Evolutionary conservation across 345 rosid species (phyloP).

Genomic region (Raphanus raphanistrum): DNA sequence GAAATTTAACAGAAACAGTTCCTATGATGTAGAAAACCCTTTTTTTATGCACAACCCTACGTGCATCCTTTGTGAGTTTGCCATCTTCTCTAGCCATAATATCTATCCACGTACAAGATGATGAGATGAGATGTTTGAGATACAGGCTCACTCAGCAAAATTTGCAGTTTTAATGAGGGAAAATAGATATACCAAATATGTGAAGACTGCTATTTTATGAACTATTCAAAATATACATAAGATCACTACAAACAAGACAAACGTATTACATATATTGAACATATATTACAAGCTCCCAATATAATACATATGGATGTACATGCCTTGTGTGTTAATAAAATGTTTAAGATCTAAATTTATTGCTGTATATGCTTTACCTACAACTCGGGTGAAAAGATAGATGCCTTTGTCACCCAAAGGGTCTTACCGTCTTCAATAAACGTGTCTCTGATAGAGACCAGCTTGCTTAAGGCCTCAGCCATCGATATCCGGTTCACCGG

Average conservation of each 20-base stretch:
- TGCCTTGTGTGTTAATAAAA: neutral
- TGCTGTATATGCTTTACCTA: neutral
- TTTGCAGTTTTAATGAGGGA: too few relatives aligned
- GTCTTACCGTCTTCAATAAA: neutral
- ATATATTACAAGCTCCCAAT: neutral
- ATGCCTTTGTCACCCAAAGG: neutral
- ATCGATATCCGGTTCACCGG: conserved; percentile 15
- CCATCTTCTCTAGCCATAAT: too few relatives aligned
- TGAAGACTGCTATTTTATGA: neutral
- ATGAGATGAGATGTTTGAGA: too few relatives aligned
- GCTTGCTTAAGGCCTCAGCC: conserved; percentile 16
- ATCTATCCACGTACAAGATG: too few relatives aligned
- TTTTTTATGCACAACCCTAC: too few relatives aligned
- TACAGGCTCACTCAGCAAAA: too few relatives aligned
- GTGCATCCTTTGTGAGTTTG: too few relatives aligned
- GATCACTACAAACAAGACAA: neutral
- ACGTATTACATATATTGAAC: neutral
- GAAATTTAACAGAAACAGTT: neutral
- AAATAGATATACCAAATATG: too few relatives aligned
- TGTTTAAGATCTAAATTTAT: neutral
- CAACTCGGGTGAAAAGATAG: neutral
- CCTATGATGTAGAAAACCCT: neutral
- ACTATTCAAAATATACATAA: neutral
- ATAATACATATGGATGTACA: neutral
- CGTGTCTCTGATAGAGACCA: conserved; percentile 20